Evolutionary conservation across 1,284 basidiomycete species (phyloP), one percentile per base, ranked within the genome.

Genomic region (Boletus coffeatus): DNA sequence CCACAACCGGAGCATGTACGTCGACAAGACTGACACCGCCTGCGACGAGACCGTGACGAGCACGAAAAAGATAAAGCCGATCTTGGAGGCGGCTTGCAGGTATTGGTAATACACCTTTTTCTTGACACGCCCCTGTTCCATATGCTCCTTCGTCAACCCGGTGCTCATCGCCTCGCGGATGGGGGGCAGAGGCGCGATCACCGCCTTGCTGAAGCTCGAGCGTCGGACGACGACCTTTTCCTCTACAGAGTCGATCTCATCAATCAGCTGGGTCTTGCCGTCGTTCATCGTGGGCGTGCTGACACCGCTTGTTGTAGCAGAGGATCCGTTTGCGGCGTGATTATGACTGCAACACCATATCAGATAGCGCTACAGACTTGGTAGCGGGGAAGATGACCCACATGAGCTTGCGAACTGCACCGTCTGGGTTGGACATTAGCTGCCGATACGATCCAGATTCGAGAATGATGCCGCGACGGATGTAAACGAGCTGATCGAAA

Each of bases 121-220:
- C 75, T 95, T 95, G 66, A 96, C 93, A 14, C 83, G 83, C 2
- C 95, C 94, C 72, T 90, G 87, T 69, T 96, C 93, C 53, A 81
- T 82, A 70, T 93, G 88, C 73, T 96, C 94, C 70, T 91, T 89
- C 2, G 85, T 80, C 13, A 83, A 70, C 3, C 84, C 86, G 43
- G 78, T 29, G 2, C 41, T 75, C 2, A 80, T 74, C 60, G 76
- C 67, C n/a, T 77, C 67, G 18, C 77, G 71, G 41, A 79, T 73
- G 8, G 73, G 67, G 4, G 81, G 73, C 3, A 77, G 72, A 36
- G 76, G 71, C 39, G 76, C 73, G n/a, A 76, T 48, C 34, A 64
- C 57, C 0, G 86, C 82, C 67, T 81, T 83, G 14, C 75, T 68
- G 66, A 84, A 89, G 68, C 83, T 86, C 46, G 62, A 36, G 1